These are phyloP conservation scores for Corniculantispora saksenae DNA, from an alignment of 2,329 filamentous ascomycete genomes.

Conservation along the genomic window DNA sequence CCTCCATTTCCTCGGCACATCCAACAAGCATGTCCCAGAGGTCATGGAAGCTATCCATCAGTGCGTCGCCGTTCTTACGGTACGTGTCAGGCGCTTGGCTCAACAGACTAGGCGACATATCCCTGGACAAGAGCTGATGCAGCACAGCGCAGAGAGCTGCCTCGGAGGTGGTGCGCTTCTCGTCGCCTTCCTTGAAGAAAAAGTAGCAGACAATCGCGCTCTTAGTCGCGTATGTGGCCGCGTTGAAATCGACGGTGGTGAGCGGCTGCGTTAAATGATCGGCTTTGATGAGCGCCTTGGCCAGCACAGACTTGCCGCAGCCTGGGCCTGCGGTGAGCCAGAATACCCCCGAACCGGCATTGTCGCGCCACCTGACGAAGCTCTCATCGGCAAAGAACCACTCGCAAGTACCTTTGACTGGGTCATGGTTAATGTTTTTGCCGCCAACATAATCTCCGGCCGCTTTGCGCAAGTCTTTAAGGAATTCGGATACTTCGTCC, in stretches of 20 bases:
- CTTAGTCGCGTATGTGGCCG: too few species aligned
- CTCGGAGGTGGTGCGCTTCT: too few species aligned
- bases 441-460: not conserved
- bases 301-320: conserved; percentile 7
- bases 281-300: not conserved
- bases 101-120: not conserved
- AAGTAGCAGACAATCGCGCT: too few species aligned
- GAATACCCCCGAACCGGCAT: not conserved
- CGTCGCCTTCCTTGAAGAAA: too few species aligned
- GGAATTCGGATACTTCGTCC: not conserved
- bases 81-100: too few species aligned
- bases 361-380: not conserved
- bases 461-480: not conserved
- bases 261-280: not conserved
- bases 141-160: too few species aligned
- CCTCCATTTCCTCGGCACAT: too few species aligned
- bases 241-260: not conserved
- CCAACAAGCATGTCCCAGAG: too few species aligned
- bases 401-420: conserved; percentile 5
- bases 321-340: conserved; percentile 9
- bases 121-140: too few species aligned
- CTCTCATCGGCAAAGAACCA: conserved; percentile 3
- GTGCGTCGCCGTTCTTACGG: too few species aligned
- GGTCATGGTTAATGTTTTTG: not conserved
- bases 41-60: too few species aligned